Evolutionary conservation across 495 filamentous ascomycete species (phyloP).

Genomic region (Penicillium daleae): DNA sequence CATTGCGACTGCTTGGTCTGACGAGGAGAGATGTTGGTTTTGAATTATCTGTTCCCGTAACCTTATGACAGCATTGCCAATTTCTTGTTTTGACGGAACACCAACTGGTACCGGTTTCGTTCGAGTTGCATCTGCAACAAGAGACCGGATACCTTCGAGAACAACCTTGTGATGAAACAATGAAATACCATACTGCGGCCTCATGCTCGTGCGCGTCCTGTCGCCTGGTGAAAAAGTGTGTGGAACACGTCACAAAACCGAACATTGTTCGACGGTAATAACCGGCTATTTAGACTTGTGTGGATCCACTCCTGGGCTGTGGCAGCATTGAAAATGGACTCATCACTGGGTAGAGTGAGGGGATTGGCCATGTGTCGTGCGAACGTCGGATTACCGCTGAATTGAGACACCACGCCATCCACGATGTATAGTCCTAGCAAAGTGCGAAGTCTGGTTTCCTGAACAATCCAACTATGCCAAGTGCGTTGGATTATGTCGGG

Average conservation of each 20-base stretch:
- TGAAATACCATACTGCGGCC: neutral
- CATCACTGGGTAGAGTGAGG: neutral
- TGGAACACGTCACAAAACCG: neutral
- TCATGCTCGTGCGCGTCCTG: neutral
- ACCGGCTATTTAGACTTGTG: neutral
- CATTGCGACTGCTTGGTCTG: neutral
- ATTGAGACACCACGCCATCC: slow-evolving; percentile 5
- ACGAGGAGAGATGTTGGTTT: neutral
- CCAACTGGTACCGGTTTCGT: neutral
- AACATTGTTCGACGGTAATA: neutral
- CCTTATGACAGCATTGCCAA: neutral
- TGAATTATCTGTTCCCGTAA: neutral
- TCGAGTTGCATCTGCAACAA: slow-evolving; percentile 5
- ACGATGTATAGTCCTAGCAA: slow-evolving; percentile 4
- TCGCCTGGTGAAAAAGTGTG: neutral
- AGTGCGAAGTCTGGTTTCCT: slow-evolving; percentile 2
- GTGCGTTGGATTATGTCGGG: neutral
- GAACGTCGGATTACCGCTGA: slow-evolving; percentile 2
- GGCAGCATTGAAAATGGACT: neutral
- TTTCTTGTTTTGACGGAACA: neutral
- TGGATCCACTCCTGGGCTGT: neutral
- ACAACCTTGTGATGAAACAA: slow-evolving; percentile 2
- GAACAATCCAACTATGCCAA: slow-evolving; percentile 2
- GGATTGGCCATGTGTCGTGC: slow-evolving; percentile 1
- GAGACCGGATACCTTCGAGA: slow-evolving; percentile 3